These are phyloP conservation scores for Tolypocladium cylindrosporum DNA, from an alignment of 2,329 filamentous ascomycete species.

Conservation along the genomic window DNA sequence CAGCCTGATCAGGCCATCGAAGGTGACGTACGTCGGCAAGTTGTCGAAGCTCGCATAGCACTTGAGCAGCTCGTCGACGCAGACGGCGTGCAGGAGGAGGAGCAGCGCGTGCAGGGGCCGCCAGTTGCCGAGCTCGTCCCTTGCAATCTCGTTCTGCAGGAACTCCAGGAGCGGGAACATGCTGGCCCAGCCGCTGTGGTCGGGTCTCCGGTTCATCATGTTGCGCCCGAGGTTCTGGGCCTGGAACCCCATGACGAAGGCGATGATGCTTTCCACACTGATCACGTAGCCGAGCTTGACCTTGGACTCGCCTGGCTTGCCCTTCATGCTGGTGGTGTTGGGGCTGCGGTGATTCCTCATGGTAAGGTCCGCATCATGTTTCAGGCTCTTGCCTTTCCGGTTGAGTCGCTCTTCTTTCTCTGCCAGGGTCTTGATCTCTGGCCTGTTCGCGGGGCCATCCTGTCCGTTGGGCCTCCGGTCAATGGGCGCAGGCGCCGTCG, in stretches of 20 bases:
- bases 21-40: slow-evolving; percentile 3
- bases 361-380: slow-evolving; percentile 41
- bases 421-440: slow-evolving; percentile 17
- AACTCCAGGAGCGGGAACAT: slow-evolving; percentile 33
- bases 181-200: slow-evolving; percentile 30
- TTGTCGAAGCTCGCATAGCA: slow-evolving; percentile 18
- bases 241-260: slow-evolving; percentile 45
- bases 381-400: slow-evolving; percentile 37
- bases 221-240: slow-evolving; percentile 33
- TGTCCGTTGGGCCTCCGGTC: slow-evolving; percentile 22
- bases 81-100: slow-evolving; percentile 32
- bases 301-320: slow-evolving; percentile 20
- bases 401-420: slow-evolving; percentile 27
- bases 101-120: slow-evolving; percentile 31
- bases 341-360: slow-evolving; percentile 19
- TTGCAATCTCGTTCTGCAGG: slow-evolving; percentile 28
- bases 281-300: slow-evolving; percentile 31
- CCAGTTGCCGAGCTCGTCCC: slow-evolving; percentile 20
- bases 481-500: slow-evolving; percentile 13
- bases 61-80: slow-evolving; percentile 34
- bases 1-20: slow-evolving; percentile 12
- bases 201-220: slow-evolving; percentile 31
- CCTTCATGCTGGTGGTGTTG: slow-evolving; percentile 9
- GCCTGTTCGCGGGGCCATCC: slow-evolving; percentile 14
- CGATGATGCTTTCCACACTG: slow-evolving; percentile 38